These are phyloP conservation scores for Zymoseptoria crescenta DNA, from an alignment of 2,329 filamentous ascomycete species.

Conservation along the genomic window DNA sequence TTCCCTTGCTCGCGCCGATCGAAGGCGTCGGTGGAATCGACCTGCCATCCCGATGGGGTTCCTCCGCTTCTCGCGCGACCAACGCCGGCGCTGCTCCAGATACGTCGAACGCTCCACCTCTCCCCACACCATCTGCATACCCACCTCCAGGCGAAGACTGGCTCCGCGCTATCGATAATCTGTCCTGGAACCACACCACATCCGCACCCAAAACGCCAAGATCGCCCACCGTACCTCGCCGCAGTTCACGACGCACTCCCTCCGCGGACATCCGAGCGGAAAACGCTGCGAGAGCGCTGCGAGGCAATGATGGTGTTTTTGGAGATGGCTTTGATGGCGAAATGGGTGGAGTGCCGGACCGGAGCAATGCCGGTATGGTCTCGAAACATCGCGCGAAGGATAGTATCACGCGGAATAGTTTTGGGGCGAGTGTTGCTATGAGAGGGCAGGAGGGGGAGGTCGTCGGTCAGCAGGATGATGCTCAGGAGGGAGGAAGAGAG, in stretches of 20 bases:
- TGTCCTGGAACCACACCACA: constrained; percentile 20
- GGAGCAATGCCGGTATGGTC: constrained; percentile 1
- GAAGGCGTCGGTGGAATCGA: constrained; percentile 23
- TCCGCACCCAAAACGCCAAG: background rate
- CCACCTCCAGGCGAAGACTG: constrained; percentile 15
- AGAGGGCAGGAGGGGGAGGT: constrained; percentile 14
- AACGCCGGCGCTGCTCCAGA: constrained; percentile 8
- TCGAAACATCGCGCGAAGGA: constrained; percentile 24
- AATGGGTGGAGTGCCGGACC: background rate
- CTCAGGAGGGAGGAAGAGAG: background rate
- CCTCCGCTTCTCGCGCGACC: background rate
- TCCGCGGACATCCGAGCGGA: constrained; percentile 1
- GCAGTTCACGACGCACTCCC: constrained; percentile 19
- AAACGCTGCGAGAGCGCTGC: background rate
- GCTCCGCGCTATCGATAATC: constrained; percentile 23
- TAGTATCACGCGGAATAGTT: constrained; percentile 24
- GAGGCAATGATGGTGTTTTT: background rate
- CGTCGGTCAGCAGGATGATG: background rate
- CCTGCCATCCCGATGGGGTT: constrained; percentile 26
- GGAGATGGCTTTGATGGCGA: background rate
- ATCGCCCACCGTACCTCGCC: constrained; percentile 18
- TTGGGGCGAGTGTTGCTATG: constrained; percentile 23
- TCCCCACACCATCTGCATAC: constrained; percentile 1
- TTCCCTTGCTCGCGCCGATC: constrained; percentile 24
- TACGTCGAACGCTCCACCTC: background rate